phyloP scores from a whole-genome alignment of 768 basidiomycete genomes.

The Scleroderma citrinum region DNA sequence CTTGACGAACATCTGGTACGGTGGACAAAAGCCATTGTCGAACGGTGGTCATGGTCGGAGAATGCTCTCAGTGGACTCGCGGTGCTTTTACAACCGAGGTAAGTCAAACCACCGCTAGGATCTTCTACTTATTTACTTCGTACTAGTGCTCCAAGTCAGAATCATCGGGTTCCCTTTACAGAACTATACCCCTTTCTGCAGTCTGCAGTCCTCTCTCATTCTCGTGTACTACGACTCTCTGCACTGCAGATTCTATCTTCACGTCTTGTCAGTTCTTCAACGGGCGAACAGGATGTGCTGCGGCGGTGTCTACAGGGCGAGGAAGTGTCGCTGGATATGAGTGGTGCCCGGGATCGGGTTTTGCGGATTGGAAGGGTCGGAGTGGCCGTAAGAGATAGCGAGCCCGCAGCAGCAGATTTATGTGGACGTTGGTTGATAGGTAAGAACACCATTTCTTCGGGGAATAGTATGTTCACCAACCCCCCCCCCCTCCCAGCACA shows the following conservation, averaged over 20 bases:
- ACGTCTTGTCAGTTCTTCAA: constrained; percentile 37
- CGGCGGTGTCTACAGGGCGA: constrained; percentile 75
- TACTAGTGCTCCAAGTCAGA: constrained; percentile 15
- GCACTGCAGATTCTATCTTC: constrained; percentile 61
- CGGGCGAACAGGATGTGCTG: constrained; percentile 46
- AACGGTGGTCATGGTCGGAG: constrained; percentile 55
- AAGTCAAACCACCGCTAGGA: constrained; percentile 8
- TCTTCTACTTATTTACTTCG: background rate
- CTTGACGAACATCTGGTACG: constrained; percentile 35
- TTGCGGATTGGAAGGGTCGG: constrained; percentile 70
- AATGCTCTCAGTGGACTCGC: constrained; percentile 51
- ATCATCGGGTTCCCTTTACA: constrained; percentile 32
- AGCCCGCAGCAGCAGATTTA: constrained; percentile 50
- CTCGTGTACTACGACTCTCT: constrained; percentile 55
- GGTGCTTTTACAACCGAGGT: constrained; percentile 44
- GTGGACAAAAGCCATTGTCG: constrained; percentile 43
- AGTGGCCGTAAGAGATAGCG: constrained; percentile 50
- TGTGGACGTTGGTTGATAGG: constrained; percentile 71
- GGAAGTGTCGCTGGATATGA: constrained; percentile 68
- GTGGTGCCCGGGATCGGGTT: constrained; percentile 81
- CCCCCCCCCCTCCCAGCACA: constrained; percentile 52
- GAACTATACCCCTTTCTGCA: constrained; percentile 50
- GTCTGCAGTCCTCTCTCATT: constrained; percentile 64
- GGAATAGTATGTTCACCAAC: background rate
- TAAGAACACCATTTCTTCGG: constrained; percentile 23